These are phyloP conservation scores for Russula sp. DNA, from an alignment of 768 basidiomycete species.

Conservation along the genomic window DNA sequence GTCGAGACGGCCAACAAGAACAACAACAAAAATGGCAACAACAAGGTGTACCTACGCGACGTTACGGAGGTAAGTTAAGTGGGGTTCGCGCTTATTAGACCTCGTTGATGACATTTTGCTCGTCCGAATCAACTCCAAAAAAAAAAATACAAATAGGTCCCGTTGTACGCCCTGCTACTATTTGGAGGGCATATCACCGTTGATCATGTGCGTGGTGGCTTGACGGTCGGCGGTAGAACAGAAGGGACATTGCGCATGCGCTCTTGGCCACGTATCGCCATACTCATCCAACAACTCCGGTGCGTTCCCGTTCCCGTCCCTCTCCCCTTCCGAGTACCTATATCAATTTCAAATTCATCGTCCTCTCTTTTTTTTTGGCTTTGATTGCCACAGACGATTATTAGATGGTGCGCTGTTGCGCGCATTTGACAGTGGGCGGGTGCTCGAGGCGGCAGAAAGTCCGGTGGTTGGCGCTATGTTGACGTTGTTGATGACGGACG, in stretches of 20 bases:
- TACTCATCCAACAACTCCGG: constrained; percentile 85
- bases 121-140: too few relatives aligned
- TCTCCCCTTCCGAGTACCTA: background rate
- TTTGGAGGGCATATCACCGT: constrained; percentile 80
- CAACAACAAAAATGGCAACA: background rate
- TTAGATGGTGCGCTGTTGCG: constrained; percentile 65
- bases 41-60: constrained; percentile 80
- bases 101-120: background rate
- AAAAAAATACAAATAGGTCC: constrained; percentile 52
- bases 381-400: constrained; percentile 49
- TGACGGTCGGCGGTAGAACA: constrained; percentile 55
- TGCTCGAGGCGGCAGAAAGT: constrained; percentile 47
- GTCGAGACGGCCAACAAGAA: constrained; percentile 54
- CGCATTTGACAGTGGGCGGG: constrained; percentile 60
- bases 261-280: constrained; percentile 88
- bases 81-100: background rate
- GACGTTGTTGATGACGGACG: constrained; percentile 42
- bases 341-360: background rate
- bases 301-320: constrained; percentile 36
- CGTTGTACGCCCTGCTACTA: constrained; percentile 78
- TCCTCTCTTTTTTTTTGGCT: background rate
- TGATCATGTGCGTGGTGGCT: constrained; percentile 76
- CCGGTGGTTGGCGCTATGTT: constrained; percentile 51
- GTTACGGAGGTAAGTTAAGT: constrained; percentile 77
- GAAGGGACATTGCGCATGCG: constrained; percentile 58